Percentiles rank a stretch among this genome's conserved stretches.
These are phyloP conservation scores for Lentinula guzmanii DNA, from an alignment of 768 basidiomycete genomes.

Conservation along the genomic window DNA sequence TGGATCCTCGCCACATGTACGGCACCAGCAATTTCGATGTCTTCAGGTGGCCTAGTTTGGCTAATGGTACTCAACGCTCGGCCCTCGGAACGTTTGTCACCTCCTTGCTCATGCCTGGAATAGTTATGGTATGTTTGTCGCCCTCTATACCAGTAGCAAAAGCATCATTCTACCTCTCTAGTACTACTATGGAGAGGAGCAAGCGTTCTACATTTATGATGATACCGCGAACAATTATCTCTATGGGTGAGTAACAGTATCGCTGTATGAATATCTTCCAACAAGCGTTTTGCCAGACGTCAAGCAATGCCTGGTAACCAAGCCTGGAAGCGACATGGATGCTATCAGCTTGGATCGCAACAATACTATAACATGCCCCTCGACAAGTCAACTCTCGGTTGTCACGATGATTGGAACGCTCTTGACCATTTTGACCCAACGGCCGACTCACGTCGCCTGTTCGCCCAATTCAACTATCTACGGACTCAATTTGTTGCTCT, in stretches of 20 bases:
- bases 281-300: slow-evolving; percentile 44
- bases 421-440: slow-evolving; percentile 96
- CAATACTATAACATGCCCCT: slow-evolving; percentile 95
- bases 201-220: slow-evolving; percentile 83
- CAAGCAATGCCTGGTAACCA: slow-evolving; percentile 83
- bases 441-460: slow-evolving; percentile 65
- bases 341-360: slow-evolving; percentile 82
- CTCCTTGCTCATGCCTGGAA: slow-evolving; percentile 81
- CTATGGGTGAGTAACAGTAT: slow-evolving; percentile 53
- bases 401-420: slow-evolving; percentile 87
- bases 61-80: slow-evolving; percentile 76
- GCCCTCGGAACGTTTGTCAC: slow-evolving; percentile 76
- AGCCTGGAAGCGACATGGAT: slow-evolving; percentile 93
- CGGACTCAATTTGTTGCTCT: slow-evolving; percentile 65
- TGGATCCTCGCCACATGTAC: slow-evolving; percentile 87
- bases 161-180: slow-evolving; percentile 81
- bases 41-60: slow-evolving; percentile 87
- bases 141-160: slow-evolving; percentile 35
- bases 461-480: slow-evolving; percentile 69
- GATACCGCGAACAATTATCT: slow-evolving; percentile 91
- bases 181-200: slow-evolving; percentile 90
- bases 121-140: slow-evolving; percentile 55
- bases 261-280: not conserved
- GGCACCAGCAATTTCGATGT: slow-evolving; percentile 94
- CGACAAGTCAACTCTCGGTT: slow-evolving; percentile 76